phyloP scores from a whole-genome alignment of 2,329 filamentous ascomycete genomes.

The Talaromyces sp. region DNA sequence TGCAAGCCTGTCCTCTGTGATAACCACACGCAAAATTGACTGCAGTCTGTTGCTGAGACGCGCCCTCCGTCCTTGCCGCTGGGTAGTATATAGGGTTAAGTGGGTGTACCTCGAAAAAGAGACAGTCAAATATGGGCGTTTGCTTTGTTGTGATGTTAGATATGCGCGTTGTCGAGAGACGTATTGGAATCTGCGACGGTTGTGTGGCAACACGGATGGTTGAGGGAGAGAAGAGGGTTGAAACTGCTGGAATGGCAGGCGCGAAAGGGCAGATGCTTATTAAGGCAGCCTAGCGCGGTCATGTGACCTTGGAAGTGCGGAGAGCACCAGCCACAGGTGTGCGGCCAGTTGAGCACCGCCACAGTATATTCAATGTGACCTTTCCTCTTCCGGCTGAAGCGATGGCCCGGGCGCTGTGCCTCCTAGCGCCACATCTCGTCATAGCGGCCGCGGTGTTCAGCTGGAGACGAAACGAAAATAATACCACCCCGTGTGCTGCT shows the following conservation, averaged over 20 bases:
- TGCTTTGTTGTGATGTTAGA: background rate
- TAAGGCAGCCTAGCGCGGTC: constrained; percentile 6
- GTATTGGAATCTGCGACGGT: background rate
- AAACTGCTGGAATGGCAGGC: constrained; percentile 7
- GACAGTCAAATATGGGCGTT: background rate
- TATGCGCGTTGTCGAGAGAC: background rate
- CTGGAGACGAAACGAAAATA: background rate
- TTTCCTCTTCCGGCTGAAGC: background rate
- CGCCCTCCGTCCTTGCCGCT: background rate
- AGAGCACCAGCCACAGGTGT: background rate
- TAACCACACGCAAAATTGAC: constrained; percentile 16
- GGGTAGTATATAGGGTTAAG: background rate
- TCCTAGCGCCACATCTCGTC: constrained; percentile 11
- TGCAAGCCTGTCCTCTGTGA: constrained; percentile 14
- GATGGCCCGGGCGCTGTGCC: background rate
- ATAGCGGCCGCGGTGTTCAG: constrained; percentile 1
- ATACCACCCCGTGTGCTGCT: background rate
- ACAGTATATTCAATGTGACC: background rate
- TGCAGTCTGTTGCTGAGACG: constrained; percentile 3
- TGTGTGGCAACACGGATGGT: background rate
- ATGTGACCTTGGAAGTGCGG: constrained; percentile 1
- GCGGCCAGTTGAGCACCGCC: background rate
- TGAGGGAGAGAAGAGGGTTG: constrained; percentile 9
- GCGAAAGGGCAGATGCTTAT: background rate
- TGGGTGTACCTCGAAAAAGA: background rate